Conservation (phyloP, 257 asterid species). For the Nicotiana otophora region DNA sequence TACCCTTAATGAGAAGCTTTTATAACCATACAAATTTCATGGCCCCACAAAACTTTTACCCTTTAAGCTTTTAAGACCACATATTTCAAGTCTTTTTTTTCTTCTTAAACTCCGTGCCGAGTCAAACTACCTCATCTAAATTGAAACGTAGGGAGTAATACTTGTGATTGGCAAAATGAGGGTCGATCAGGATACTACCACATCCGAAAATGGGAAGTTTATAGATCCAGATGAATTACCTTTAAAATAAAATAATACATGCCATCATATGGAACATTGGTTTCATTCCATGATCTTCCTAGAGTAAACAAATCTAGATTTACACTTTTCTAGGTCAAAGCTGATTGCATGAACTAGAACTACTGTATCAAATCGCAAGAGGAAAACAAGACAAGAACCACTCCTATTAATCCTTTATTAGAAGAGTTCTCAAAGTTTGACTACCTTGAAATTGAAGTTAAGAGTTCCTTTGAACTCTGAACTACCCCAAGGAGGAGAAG, state of each 20-base stretch:
- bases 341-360: too few relatives aligned
- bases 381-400: background rate
- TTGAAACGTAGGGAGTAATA: background rate
- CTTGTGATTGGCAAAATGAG: background rate
- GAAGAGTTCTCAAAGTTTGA: background rate
- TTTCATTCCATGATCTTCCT: background rate
- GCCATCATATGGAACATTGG: background rate
- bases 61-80: too few relatives aligned
- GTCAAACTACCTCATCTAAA: too few relatives aligned
- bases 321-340: background rate
- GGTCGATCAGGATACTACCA: background rate
- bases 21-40: too few relatives aligned
- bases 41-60: too few relatives aligned
- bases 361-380: too few relatives aligned
- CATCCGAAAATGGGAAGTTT: background rate
- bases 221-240: background rate
- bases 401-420: conserved; percentile 2
- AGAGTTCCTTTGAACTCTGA: conserved; percentile 3
- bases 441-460: background rate
- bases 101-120: too few relatives aligned
- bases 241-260: background rate
- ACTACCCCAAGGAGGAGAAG: conserved; percentile 5
- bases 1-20: too few relatives aligned
- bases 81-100: too few relatives aligned
- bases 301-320: background rate